A percentile compares a stretch with the other conserved stretches of the same genome.
Evolutionary conservation across 1,284 basidiomycete genomes (phyloP).

Genomic region (Taiwanofungus camphoratus): DNA sequence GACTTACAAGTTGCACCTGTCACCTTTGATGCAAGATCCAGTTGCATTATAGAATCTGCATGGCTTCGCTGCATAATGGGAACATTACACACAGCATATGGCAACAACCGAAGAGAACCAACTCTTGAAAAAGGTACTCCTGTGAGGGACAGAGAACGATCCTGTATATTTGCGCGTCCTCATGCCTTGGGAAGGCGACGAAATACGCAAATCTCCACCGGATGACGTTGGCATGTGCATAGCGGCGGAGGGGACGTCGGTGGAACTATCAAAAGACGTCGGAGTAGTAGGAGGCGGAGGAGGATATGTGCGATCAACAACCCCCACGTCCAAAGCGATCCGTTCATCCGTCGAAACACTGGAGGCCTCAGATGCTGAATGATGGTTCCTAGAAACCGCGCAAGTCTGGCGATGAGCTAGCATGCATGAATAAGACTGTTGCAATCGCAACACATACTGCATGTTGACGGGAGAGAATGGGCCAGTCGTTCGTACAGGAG

Average conservation of each 20-base stretch:
- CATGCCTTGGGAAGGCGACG: too few species aligned
- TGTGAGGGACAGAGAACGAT: too few species aligned
- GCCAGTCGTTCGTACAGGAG: too few species aligned
- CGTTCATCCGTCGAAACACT: slow-evolving; percentile 2
- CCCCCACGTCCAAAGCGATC: slow-evolving; percentile 5
- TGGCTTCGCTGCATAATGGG: slow-evolving; percentile 46
- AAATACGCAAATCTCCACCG: too few species aligned
- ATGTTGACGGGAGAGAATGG: too few species aligned
- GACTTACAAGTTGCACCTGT: slow-evolving; percentile 64
- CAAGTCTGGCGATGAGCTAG: too few species aligned
- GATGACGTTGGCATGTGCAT: too few species aligned
- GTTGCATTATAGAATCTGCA: slow-evolving; percentile 52
- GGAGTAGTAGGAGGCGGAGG: slow-evolving; percentile 18
- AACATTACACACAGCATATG: background rate
- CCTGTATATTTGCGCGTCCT: too few species aligned
- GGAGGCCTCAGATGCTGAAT: slow-evolving; percentile 2
- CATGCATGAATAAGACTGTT: too few species aligned
- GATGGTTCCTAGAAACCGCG: too few species aligned
- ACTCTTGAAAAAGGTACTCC: slow-evolving; percentile 22
- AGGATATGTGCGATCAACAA: slow-evolving; percentile 1
- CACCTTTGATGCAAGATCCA: slow-evolving; percentile 52
- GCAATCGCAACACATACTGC: too few species aligned
- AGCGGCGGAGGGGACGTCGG: too few species aligned
- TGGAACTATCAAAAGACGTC: slow-evolving; percentile 2
- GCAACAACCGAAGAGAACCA: slow-evolving; percentile 1